phyloP scores from a whole-genome alignment of 192 early-diverging fungal species.

The Rhizophagus clarus region DNA sequence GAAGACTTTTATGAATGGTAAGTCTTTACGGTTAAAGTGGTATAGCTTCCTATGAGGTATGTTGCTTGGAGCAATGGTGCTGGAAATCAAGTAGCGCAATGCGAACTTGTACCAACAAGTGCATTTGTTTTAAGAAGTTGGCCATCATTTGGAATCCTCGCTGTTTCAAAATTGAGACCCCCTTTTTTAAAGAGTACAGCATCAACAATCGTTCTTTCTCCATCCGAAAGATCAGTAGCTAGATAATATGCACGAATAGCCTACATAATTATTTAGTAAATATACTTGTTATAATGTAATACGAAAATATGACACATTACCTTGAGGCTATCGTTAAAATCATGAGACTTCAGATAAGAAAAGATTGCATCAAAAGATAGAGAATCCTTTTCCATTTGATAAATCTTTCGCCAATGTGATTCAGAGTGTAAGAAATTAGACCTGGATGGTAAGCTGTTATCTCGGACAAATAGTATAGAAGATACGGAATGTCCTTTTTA shows the following conservation, averaged over 20 bases:
- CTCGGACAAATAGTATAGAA: too few relatives aligned
- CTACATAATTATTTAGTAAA: not conserved
- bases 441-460: not conserved
- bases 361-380: not conserved
- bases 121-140: constrained; percentile 4
- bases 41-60: too few relatives aligned
- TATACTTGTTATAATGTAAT: not conserved
- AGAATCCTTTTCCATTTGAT: not conserved
- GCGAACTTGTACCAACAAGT: constrained; percentile 2
- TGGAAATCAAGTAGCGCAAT: constrained; percentile 10
- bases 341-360: constrained; percentile 18
- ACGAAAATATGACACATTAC: not conserved
- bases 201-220: not conserved
- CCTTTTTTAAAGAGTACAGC: not conserved
- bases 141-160: not conserved
- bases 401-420: constrained; percentile 10
- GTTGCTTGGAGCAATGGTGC: constrained; percentile 17
- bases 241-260: not conserved
- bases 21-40: too few relatives aligned
- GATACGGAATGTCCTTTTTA: not conserved
- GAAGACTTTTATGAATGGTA: too few relatives aligned
- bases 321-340: constrained; percentile 1
- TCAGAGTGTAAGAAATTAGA: not conserved
- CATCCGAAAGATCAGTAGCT: constrained; percentile 6
- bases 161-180: not conserved